A percentile compares a stretch with the other conserved stretches of the same genome.
Conservation (phyloP, 2,329 filamentous ascomycete species). For the Zymoseptoria ardabiliae region DNA sequence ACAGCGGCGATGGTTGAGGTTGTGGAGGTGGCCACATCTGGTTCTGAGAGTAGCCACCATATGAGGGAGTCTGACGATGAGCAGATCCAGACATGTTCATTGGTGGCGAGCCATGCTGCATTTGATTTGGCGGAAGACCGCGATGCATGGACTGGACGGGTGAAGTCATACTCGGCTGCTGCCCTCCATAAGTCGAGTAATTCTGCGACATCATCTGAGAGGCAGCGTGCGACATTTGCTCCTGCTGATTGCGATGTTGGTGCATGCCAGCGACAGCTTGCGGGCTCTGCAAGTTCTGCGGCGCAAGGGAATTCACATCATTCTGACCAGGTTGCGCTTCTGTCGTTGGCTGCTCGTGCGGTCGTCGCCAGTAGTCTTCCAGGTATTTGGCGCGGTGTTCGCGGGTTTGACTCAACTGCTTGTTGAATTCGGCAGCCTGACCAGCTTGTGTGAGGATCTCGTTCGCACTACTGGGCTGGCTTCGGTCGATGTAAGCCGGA, state of each 20-base stretch:
- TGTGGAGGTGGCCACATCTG: slow-evolving; percentile 45
- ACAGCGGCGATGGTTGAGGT: slow-evolving; percentile 42
- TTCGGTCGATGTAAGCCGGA: slow-evolving; percentile 79
- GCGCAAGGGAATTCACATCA: slow-evolving; percentile 35
- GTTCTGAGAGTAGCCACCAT: slow-evolving; percentile 36
- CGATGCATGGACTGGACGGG: slow-evolving; percentile 64
- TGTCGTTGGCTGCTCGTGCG: slow-evolving; percentile 64
- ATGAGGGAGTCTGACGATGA: slow-evolving; percentile 38
- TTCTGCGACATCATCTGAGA: slow-evolving; percentile 51
- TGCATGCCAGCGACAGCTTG: slow-evolving; percentile 41
- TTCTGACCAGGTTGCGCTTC: slow-evolving; percentile 27
- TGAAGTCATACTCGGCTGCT: slow-evolving; percentile 61
- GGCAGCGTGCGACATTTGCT: slow-evolving; percentile 49
- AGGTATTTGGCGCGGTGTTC: slow-evolving; percentile 72
- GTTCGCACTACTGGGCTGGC: slow-evolving; percentile 63
- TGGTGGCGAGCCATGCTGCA: slow-evolving; percentile 60
- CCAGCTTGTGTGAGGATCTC: slow-evolving; percentile 82
- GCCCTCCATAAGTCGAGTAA: slow-evolving; percentile 67
- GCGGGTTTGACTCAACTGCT: slow-evolving; percentile 71
- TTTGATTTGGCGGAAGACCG: slow-evolving; percentile 45
- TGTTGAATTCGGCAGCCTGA: slow-evolving; percentile 86
- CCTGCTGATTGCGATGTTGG: slow-evolving; percentile 51
- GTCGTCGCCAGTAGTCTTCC: slow-evolving; percentile 72
- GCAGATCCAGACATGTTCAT: slow-evolving; percentile 35
- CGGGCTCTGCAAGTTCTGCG: slow-evolving; percentile 42